Evolutionary conservation across 2,329 filamentous ascomycete species (phyloP).

Genomic region (Xylaria arbuscula): DNA sequence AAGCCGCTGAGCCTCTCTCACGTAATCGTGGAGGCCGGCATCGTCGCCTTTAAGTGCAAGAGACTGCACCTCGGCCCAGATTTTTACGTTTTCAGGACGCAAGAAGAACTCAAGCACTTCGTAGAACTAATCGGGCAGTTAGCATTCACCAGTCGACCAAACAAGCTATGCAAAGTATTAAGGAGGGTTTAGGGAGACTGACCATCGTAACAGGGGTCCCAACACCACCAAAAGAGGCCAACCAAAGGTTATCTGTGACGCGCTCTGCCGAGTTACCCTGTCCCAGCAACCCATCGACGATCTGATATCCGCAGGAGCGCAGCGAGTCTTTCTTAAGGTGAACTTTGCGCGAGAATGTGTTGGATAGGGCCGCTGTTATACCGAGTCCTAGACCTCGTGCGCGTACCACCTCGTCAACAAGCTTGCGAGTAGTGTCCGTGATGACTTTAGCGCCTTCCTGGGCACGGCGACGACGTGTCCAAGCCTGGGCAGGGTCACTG

Average conservation of each 20-base stretch:
- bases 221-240: constrained; percentile 55
- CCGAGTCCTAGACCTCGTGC: constrained; percentile 48
- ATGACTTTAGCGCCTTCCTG: constrained; percentile 54
- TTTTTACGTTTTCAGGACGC: constrained; percentile 53
- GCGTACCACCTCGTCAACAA: constrained; percentile 53
- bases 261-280: constrained; percentile 50
- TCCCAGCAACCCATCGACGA: constrained; percentile 53
- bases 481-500: constrained; percentile 59
- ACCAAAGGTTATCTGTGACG: constrained; percentile 54
- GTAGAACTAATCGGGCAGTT: constrained; percentile 52
- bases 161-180: not conserved
- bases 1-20: constrained; percentile 56
- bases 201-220: constrained; percentile 55
- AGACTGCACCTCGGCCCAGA: constrained; percentile 58
- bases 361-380: constrained; percentile 47
- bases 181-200: constrained; percentile 33
- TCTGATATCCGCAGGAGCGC: constrained; percentile 54
- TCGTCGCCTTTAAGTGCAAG: constrained; percentile 53
- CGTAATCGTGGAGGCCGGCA: constrained; percentile 52
- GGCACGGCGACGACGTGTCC: constrained; percentile 58
- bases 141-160: constrained; percentile 1
- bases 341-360: constrained; percentile 46
- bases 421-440: constrained; percentile 53
- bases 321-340: constrained; percentile 53
- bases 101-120: constrained; percentile 58